Percentiles rank a stretch among this genome's conserved stretches.
Evolutionary conservation across 225 moss, liverwort and hornwort genomes (phyloP).

Genomic region (Ulota crispa): DNA sequence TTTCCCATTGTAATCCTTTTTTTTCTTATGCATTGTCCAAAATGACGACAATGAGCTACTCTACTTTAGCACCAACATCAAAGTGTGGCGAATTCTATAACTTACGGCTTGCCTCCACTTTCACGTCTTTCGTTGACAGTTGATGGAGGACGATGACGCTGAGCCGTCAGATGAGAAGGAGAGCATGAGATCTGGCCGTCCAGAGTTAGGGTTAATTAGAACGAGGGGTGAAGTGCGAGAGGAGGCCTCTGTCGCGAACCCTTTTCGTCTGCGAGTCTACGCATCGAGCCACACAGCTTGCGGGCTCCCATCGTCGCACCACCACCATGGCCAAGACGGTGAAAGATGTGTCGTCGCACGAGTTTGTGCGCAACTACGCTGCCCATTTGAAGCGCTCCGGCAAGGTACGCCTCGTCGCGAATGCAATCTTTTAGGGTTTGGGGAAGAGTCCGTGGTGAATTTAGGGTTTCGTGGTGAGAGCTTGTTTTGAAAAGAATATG

Average conservation of each 20-base stretch:
- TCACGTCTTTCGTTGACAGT: background rate
- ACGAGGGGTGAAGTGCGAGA: constrained; percentile 1
- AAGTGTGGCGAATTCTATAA: background rate
- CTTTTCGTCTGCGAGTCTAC: constrained; percentile 30
- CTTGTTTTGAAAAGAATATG: background rate
- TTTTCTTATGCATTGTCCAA: too few species aligned
- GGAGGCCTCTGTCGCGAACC: fast-evolving
- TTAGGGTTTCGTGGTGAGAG: constrained; percentile 17
- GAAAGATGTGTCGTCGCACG: constrained; percentile 79
- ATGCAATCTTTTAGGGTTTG: constrained; percentile 29
- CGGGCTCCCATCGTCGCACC: constrained; percentile 27
- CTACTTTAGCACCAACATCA: too few species aligned
- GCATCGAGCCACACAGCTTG: background rate
- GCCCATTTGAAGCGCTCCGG: constrained; percentile 78
- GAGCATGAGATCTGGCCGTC: constrained; percentile 25
- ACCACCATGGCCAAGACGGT: constrained; percentile 66
- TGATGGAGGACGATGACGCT: background rate
- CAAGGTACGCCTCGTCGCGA: constrained; percentile 39
- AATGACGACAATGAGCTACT: too few species aligned
- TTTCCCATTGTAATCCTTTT: too few species aligned
- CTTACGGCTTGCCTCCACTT: background rate
- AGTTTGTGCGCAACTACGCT: constrained; percentile 72
- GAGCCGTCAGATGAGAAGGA: constrained; percentile 6
- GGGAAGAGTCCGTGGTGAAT: background rate
- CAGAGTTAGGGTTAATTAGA: constrained; percentile 7